These are phyloP conservation scores for Chenopodium suecicum DNA, from an alignment of 148 eudicot species.

Conservation along the genomic window DNA sequence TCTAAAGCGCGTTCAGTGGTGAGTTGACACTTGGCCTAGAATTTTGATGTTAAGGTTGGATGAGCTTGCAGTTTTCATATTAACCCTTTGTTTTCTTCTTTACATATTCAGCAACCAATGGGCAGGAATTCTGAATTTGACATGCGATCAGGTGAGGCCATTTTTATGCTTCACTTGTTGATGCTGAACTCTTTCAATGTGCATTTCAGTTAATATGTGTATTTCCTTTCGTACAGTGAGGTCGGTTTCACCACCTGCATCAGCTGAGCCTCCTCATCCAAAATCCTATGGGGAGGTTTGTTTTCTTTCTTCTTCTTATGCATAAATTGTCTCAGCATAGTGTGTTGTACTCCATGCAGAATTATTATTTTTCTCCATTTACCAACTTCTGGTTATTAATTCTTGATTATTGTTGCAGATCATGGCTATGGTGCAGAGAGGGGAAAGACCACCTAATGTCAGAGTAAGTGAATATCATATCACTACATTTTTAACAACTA, in stretches of 20 bases:
- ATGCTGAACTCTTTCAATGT: neutral
- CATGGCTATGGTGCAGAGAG: slow-evolving; percentile 89
- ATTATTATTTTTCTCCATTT: neutral
- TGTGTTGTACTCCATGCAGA: neutral
- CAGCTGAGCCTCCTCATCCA: slow-evolving; percentile 74
- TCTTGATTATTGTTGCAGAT: slow-evolving; percentile 49
- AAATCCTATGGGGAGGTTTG: slow-evolving; percentile 72
- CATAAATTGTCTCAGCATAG: neutral
- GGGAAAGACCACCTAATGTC: slow-evolving; percentile 83
- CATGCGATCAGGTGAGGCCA: slow-evolving; percentile 53
- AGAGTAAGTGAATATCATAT: slow-evolving; percentile 48
- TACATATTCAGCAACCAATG: slow-evolving; percentile 41
- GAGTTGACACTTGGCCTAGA: slow-evolving; percentile 25
- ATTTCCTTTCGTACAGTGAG: slow-evolving; percentile 50
- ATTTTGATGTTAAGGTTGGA: slow-evolving; percentile 2
- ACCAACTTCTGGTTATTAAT: slow-evolving; percentile 15
- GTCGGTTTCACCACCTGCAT: slow-evolving; percentile 59
- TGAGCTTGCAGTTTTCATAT: neutral
- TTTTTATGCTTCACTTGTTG: slow-evolving; percentile 6
- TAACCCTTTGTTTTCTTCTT: slow-evolving; percentile 17
- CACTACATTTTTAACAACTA: neutral
- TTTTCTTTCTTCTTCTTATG: slow-evolving; percentile 1
- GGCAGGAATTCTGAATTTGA: slow-evolving; percentile 52
- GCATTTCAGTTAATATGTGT: slow-evolving; percentile 5
- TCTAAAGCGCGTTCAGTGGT: slow-evolving; percentile 54